phyloP scores from a whole-genome alignment of 805 yeast species.

The Saccharomycopsis sp. region DNA sequence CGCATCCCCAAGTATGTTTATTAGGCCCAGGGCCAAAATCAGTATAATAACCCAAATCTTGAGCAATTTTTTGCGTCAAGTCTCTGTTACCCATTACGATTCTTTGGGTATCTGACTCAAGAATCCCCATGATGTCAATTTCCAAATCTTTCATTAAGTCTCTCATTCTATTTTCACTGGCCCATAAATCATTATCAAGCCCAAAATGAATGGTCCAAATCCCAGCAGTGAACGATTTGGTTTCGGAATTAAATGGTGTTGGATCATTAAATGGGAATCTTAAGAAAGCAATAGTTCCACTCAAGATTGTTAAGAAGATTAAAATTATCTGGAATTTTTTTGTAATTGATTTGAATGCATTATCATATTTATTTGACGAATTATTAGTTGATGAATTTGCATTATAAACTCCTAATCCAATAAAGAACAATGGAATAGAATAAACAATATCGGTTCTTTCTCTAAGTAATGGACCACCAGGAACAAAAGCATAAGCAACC shows the following conservation, averaged over 20 bases:
- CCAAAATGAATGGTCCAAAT: conserved; percentile 99
- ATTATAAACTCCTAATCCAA: conserved; percentile 40
- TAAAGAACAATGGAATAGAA: conserved; percentile 39
- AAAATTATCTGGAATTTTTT: conserved; percentile 21
- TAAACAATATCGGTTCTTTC: conserved; percentile 80
- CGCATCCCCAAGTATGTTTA: conserved; percentile 97
- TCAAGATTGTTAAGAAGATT: conserved; percentile 32
- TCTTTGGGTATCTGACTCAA: conserved; percentile 91
- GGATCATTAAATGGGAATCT: conserved; percentile 55
- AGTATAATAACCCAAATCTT: conserved; percentile 86
- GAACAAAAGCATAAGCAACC: conserved; percentile 97
- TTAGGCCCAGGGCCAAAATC: conserved; percentile 98
- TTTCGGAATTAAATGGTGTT: conserved; percentile 53
- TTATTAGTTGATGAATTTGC: conserved; percentile 3
- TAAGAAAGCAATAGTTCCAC: conserved; percentile 42
- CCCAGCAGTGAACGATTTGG: conserved; percentile 80
- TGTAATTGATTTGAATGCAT: conserved; percentile 21
- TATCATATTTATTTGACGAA: conserved; percentile 16
- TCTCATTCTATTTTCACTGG: conserved; percentile 82
- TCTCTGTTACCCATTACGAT: conserved; percentile 94
- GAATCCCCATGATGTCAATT: conserved; percentile 79
- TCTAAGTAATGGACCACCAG: conserved; percentile 79
- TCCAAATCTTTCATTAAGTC: conserved; percentile 77
- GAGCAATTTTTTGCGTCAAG: conserved; percentile 81
- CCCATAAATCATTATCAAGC: conserved; percentile 97